Evolutionary conservation across 208 protist species (phyloP), one percentile per base, ranked within the genome.

Genomic region (Crithidia expoeki): DNA sequence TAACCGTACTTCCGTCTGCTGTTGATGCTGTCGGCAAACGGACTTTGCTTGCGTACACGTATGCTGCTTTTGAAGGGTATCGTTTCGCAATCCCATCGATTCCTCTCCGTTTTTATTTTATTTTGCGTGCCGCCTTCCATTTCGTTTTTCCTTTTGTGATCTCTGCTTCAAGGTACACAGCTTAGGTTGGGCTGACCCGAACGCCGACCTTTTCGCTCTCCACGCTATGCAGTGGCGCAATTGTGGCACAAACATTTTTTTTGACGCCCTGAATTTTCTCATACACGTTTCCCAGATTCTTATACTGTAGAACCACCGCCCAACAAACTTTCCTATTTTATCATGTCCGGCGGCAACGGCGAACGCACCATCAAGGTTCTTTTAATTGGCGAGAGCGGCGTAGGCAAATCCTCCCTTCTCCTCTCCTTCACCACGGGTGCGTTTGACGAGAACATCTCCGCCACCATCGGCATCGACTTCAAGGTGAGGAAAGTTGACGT

Each of bases 381-480:
- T 23, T 53, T 96, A 28, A 89, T 96, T 55, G 91, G 90, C 27
- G 91, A 96, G 58, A 88, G 76, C 33, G 89, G 85, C 11, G 91
- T 94, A 2, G 90, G 92, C 19, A 96, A 96, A 72, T 91, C 87
- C 2, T 92, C 83, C 5, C 56, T 96, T 53, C 74, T 96, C 3
- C 53, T 89, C n/a, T 89, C 87, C 57, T 96, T 94, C 60, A 88
- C 80, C n/a, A 85, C 78, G 2, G 84, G 86, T 28, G 38, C 64
- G 10, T 96, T 92, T 56, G 76, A 92, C 52, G 69, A 79, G 40
- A 79, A 84, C 42, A 81, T 85, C 58, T 73, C 73, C 16, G 68
- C 89, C 19, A 96, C 90, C 30, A 94, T 97, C 56, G 93, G 93
- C 57, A 88, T 96, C n/a, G 93, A 97, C 59, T 97, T 96, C 72